Evolutionary conservation across 2,329 filamentous ascomycete species (phyloP).

Genomic region (Trichoderma sp.): DNA sequence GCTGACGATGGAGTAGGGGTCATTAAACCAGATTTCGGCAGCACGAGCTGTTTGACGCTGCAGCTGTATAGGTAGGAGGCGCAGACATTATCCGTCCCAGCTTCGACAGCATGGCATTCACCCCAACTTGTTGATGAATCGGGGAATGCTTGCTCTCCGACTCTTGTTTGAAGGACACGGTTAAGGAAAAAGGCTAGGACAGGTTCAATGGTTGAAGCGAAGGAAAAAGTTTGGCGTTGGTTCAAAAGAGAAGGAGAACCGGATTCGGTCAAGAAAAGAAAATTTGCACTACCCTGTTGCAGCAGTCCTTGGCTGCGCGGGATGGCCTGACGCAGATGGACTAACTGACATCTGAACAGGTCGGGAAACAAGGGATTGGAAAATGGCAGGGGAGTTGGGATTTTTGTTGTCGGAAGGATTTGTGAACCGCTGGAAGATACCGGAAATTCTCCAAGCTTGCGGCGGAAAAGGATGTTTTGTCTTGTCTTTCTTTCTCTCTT

Average conservation of each 20-base stretch:
- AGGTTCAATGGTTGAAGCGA: constrained; percentile 11
- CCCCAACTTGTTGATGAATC: not conserved
- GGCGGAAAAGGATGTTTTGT: constrained; percentile 13
- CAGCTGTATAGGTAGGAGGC: constrained; percentile 16
- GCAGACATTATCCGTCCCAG: not conserved
- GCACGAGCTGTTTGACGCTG: constrained; percentile 16
- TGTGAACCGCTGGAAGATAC: constrained; percentile 5
- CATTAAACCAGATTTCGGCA: constrained; percentile 11
- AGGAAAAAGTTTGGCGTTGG: constrained; percentile 18
- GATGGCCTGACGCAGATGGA: constrained; percentile 22
- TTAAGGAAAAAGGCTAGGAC: constrained; percentile 13
- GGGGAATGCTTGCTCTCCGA: not conserved
- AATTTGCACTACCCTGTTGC: constrained; percentile 23
- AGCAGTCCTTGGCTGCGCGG: constrained; percentile 18
- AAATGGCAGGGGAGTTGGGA: constrained; percentile 19
- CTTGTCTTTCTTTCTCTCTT: constrained; percentile 7
- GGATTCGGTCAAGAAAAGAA: constrained; percentile 2
- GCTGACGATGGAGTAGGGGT: constrained; percentile 20
- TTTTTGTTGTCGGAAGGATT: constrained; percentile 16
- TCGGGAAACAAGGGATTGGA: constrained; percentile 26
- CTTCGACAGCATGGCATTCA: not conserved
- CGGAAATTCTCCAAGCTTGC: constrained; percentile 1
- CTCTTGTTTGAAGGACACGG: constrained; percentile 11
- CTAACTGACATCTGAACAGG: constrained; percentile 14
- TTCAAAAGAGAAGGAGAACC: constrained; percentile 25